Conservation (phyloP, 2,329 filamentous ascomycete species). For the Fusarium drepaniforme region DNA sequence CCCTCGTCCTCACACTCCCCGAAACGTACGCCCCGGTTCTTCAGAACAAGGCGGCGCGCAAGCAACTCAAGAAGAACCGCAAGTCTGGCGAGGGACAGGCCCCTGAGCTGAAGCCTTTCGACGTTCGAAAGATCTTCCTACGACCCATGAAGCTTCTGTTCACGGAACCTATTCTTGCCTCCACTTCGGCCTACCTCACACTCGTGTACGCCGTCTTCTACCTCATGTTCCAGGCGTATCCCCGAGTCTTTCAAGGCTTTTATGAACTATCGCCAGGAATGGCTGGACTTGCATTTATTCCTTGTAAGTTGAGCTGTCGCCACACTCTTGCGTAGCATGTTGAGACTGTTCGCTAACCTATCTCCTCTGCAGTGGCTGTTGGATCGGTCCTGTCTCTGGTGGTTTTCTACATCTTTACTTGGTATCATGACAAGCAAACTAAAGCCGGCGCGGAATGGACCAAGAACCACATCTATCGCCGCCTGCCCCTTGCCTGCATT, state of each 20-base stretch:
- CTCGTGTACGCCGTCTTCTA: slow-evolving; percentile 65
- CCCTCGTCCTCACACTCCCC: slow-evolving; percentile 53
- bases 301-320: slow-evolving; percentile 54
- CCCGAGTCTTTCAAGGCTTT: slow-evolving; percentile 59
- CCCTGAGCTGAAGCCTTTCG: slow-evolving; percentile 51
- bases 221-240: slow-evolving; percentile 65
- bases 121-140: slow-evolving; percentile 60
- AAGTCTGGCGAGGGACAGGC: slow-evolving; percentile 50
- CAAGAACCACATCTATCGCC: slow-evolving; percentile 48
- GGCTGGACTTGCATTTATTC: slow-evolving; percentile 61
- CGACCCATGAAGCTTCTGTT: slow-evolving; percentile 62
- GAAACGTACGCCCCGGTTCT: slow-evolving; percentile 65
- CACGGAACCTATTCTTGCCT: slow-evolving; percentile 62
- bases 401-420: slow-evolving; percentile 43
- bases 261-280: slow-evolving; percentile 61
- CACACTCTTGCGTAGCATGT: slow-evolving; percentile 6
- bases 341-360: neutral
- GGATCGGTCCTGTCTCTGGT: slow-evolving; percentile 40
- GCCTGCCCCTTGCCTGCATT: slow-evolving; percentile 62
- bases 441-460: slow-evolving; percentile 47
- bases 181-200: slow-evolving; percentile 61
- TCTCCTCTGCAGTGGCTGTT: slow-evolving; percentile 34
- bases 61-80: slow-evolving; percentile 57
- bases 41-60: slow-evolving; percentile 61
- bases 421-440: slow-evolving; percentile 43